Conservation (phyloP, 2,329 filamentous ascomycete genomes). For the Pezicula neosporulosa region DNA sequence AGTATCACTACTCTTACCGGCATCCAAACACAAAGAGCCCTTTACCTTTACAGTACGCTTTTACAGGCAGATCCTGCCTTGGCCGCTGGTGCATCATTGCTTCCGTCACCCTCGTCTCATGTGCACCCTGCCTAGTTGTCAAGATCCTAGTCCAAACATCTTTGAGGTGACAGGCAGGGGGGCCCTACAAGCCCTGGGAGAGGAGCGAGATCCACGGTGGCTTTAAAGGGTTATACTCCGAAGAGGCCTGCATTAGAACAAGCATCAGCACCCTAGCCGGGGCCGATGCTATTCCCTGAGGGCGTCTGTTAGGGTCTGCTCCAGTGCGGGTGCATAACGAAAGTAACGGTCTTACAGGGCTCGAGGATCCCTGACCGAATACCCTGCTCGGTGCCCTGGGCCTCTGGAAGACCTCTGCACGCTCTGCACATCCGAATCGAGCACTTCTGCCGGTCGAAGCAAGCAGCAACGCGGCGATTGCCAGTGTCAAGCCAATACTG, state of each 20-base stretch:
- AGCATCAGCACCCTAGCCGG: conserved; percentile 22
- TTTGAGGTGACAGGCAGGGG: conserved; percentile 24
- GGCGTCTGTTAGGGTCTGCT: conserved; percentile 7
- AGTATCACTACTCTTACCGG: conserved; percentile 8
- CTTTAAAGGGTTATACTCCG: conserved; percentile 27
- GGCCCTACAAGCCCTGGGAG: conserved; percentile 21
- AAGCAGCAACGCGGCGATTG: conserved; percentile 18
- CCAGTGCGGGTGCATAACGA: conserved; percentile 23
- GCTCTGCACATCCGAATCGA: conserved; percentile 17
- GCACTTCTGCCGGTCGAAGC: conserved; percentile 18
- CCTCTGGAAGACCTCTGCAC: conserved; percentile 6
- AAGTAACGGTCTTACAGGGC: conserved; percentile 21
- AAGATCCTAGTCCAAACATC: conserved; percentile 26
- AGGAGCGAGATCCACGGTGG: conserved; percentile 12
- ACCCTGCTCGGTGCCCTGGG: conserved; percentile 16
- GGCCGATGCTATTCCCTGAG: conserved; percentile 18
- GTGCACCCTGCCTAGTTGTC: conserved; percentile 22
- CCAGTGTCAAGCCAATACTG: conserved; percentile 16
- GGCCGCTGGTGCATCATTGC: conserved; percentile 18
- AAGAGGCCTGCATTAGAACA: conserved; percentile 25
- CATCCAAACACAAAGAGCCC: conserved; percentile 9
- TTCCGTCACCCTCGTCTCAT: conserved; percentile 30
- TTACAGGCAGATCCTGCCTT: conserved; percentile 20
- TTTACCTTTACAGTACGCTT: conserved; percentile 3
- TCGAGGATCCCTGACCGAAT: conserved; percentile 16